These are phyloP conservation scores for Arachnopeziza araneosa DNA, from an alignment of 2,329 filamentous ascomycete genomes.

Conservation along the genomic window DNA sequence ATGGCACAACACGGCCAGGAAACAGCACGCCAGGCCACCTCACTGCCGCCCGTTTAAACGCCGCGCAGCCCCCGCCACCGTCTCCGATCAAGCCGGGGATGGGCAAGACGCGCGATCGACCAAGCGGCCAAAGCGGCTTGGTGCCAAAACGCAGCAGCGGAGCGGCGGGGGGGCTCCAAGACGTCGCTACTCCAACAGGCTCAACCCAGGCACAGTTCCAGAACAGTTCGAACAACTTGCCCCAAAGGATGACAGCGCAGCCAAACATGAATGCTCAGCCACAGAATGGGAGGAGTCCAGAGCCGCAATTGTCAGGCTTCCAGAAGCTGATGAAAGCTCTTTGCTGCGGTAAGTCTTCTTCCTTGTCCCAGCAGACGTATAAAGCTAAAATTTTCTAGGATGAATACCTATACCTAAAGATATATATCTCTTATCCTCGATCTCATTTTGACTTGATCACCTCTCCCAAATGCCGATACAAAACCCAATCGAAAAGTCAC, in stretches of 20 bases:
- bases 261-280: constrained; percentile 54
- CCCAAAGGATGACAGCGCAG: constrained; percentile 57
- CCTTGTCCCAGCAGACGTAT: background rate
- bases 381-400: constrained; percentile 12
- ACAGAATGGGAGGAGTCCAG: constrained; percentile 50
- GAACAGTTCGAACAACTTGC: constrained; percentile 85
- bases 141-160: constrained; percentile 72
- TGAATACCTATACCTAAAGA: constrained; percentile 15
- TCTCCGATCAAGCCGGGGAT: constrained; percentile 73
- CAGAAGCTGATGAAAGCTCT: constrained; percentile 90
- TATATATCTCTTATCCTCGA: background rate
- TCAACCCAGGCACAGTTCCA: constrained; percentile 96
- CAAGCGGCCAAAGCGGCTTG: constrained; percentile 70
- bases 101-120: constrained; percentile 67
- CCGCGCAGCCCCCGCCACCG: constrained; percentile 82
- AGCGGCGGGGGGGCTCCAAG: constrained; percentile 62
- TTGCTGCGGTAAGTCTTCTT: constrained; percentile 63
- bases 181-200: constrained; percentile 77
- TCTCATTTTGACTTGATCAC: background rate
- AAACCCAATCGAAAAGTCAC: constrained; percentile 16
- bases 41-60: constrained; percentile 86
- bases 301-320: constrained; percentile 73
- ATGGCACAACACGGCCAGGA: constrained; percentile 64
- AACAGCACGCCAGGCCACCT: constrained; percentile 49
- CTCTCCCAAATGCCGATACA: constrained; percentile 19